Evolutionary conservation across 208 protist genomes (phyloP).

Genomic region (Angomonas deanei): DNA sequence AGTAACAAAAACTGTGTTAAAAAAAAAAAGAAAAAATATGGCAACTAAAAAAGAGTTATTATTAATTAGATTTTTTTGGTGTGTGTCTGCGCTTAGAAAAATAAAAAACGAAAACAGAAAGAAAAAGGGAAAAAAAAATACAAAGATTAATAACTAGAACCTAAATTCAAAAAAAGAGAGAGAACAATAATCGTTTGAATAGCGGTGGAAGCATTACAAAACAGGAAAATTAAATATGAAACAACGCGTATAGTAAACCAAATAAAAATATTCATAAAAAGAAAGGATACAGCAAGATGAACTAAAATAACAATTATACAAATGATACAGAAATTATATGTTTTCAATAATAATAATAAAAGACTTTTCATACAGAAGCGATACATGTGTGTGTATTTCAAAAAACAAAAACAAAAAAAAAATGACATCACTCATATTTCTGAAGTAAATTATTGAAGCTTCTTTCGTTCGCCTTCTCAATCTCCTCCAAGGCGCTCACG

Average conservation of each 20-base stretch:
- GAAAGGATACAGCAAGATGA: not conserved
- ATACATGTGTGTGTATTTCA: not conserved
- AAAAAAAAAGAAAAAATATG: no score
- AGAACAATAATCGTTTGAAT: not conserved
- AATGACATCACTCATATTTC: not conserved
- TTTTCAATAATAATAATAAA: not conserved
- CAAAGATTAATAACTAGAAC: no score
- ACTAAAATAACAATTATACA: not conserved
- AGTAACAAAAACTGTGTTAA: no score
- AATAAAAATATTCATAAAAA: no score
- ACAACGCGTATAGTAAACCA: no score
- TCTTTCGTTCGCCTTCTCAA: not conserved
- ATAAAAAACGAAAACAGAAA: no score
- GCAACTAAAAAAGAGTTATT: no score
- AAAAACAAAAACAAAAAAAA: constrained; percentile 6
- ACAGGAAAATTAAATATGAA: not conserved
- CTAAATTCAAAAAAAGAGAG: constrained; percentile 4
- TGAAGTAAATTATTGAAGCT: not conserved
- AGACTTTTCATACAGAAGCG: not conserved
- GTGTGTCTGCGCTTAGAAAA: no score
- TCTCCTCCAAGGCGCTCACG: not conserved
- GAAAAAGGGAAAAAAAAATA: constrained; percentile 1
- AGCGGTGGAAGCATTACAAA: no score
- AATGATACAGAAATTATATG: not conserved
- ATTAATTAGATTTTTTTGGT: no score